These are phyloP conservation scores for Xanthoconium stramineum DNA, from an alignment of 768 basidiomycete species.

Conservation along the genomic window DNA sequence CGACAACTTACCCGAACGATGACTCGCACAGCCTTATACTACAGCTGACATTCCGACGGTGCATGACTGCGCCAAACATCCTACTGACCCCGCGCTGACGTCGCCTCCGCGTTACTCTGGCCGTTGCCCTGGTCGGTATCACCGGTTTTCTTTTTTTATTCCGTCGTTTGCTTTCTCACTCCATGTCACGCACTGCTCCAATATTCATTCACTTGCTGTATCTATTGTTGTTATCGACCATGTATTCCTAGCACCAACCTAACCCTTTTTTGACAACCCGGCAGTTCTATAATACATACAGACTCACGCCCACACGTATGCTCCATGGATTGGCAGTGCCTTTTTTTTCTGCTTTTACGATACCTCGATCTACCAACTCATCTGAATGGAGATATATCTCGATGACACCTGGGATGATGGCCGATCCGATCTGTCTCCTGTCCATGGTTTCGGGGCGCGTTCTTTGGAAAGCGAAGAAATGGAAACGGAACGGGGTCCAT, in stretches of 20 bases:
- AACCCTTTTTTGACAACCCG: background rate
- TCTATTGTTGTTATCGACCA: conserved; percentile 17
- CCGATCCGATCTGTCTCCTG: background rate
- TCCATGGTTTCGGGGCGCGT: background rate
- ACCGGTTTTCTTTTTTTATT: background rate
- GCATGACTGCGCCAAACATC: background rate
- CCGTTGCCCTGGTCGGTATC: too few species aligned
- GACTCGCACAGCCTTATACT: conserved; percentile 4
- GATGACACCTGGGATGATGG: background rate
- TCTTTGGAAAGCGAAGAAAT: background rate
- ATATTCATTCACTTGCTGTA: conserved; percentile 12
- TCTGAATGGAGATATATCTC: background rate
- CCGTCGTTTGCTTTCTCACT: conserved; percentile 3
- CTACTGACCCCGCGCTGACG: background rate
- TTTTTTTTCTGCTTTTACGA: background rate
- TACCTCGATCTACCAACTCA: conserved; percentile 6
- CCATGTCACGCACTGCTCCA: conserved; percentile 7
- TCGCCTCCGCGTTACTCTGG: background rate
- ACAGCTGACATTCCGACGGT: conserved; percentile 1
- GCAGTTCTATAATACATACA: background rate
- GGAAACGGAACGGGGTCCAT: background rate
- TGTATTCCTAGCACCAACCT: conserved; percentile 22
- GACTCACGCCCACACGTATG: conserved; percentile 7
- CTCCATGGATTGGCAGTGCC: background rate
- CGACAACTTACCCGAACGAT: conserved; percentile 21